Evolutionary conservation across 2,329 filamentous ascomycete genomes (phyloP), one percentile per base, ranked within the genome.

Genomic region (Aspergillus intermedius): DNA sequence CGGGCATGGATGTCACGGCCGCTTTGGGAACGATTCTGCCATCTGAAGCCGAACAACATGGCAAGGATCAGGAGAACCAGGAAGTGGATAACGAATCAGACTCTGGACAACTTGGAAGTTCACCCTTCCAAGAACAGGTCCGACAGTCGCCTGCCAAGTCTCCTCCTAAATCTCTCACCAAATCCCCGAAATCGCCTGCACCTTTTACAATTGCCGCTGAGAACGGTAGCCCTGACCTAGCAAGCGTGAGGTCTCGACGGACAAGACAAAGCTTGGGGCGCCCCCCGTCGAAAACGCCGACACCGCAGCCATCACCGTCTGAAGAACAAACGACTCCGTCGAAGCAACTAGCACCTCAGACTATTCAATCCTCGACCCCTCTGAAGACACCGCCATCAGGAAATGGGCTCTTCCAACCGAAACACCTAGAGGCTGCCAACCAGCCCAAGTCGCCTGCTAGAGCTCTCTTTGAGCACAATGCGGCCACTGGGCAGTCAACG

Each of bases 1-100:
- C 78, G 63, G 81, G 76, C 1, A 87, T 87, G 83, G 83, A 87
- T 42, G 80, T 87, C 62, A 87, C 84, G 2, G 74, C 74, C 42
- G 80, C 78, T 5, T 72, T 86, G 42, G 84, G 84, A 8, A 74
- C 76, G 7, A 87, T 88, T 45, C 70, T 86, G 39, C 61, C 61
- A 64, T 72, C 65, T 53, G 69, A 65, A 42, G 51, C 60, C 19
- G 65, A 54, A 60, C 62, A 62, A 17, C 70, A 70, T 44, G 66
- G 70, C 32, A 74, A 75, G 35, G 63, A 67, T 7, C 68, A 76
- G 48, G 80, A 76, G 7, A 83, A 79, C 60, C 74, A 74, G 42
- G 62, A 80, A 10, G 81, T 83, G 78, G 79, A 83, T 55, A 68
- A 78, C 54, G 81, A 84, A 58, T 75, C 70, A 12, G 73, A 80